phyloP scores from a whole-genome alignment of 345 rosid genomes.

The Eucalyptus erythrocorys region DNA sequence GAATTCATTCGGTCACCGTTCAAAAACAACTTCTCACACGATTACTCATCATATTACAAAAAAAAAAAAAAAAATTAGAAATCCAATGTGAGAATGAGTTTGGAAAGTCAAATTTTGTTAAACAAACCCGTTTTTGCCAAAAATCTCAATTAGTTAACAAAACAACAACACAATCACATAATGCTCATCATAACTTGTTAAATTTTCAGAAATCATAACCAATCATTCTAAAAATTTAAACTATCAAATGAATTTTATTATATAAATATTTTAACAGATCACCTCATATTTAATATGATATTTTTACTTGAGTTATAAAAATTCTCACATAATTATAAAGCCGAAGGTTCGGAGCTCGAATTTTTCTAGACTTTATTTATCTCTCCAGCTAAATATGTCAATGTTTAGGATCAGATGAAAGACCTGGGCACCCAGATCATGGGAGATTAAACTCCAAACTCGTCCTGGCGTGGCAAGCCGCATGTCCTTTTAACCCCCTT shows the following conservation, averaged over 20 bases:
- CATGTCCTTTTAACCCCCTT: neutral
- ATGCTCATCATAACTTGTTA: accelerated
- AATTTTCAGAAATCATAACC: accelerated
- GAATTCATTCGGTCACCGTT: neutral
- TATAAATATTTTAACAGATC: no score
- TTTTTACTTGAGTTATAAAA: accelerated
- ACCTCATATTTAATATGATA: accelerated
- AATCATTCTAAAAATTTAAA: accelerated
- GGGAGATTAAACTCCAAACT: neutral
- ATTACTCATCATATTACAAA: neutral
- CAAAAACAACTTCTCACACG: neutral
- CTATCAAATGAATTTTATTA: no score
- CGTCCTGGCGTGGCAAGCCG: neutral
- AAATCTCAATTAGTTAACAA: neutral
- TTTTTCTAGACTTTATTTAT: accelerated
- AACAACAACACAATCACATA: neutral
- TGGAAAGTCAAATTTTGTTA: neutral
- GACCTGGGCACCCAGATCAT: no score
- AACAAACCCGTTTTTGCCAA: accelerated
- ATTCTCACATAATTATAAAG: no score
- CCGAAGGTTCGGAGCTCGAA: accelerated
- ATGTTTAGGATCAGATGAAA: no score
- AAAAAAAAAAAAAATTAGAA: no score
- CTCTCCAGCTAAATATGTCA: no score
- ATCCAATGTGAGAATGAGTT: neutral